Evolutionary conservation across 2,329 filamentous ascomycete genomes (phyloP).

Genomic region (Colletotrichum sidae): DNA sequence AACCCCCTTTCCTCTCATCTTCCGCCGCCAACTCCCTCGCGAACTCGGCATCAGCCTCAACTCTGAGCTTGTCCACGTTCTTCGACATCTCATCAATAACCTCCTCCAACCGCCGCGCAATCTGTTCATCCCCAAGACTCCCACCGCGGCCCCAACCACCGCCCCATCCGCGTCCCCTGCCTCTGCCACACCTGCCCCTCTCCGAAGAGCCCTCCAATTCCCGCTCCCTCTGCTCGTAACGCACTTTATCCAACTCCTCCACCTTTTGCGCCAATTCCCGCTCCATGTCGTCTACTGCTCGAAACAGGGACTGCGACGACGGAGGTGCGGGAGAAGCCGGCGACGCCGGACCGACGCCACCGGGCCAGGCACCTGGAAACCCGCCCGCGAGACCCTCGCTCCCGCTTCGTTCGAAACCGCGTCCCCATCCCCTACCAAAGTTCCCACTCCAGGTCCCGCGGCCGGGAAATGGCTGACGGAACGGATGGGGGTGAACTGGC

Average conservation of each 20-base stretch:
- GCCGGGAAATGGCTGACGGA: constrained; percentile 4
- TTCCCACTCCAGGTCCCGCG: constrained; percentile 12
- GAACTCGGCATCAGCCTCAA: constrained; percentile 61
- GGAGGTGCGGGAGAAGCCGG: constrained; percentile 7
- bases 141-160: background rate
- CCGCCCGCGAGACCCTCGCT: constrained; percentile 2
- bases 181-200: constrained; percentile 35
- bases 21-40: constrained; percentile 55
- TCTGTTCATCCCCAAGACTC: constrained; percentile 2
- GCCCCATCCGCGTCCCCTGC: constrained; percentile 2
- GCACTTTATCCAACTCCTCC: constrained; percentile 35
- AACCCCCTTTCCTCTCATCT: constrained; percentile 36
- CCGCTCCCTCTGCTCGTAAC: constrained; percentile 7
- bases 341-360: background rate
- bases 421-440: constrained; percentile 25
- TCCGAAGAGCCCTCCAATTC: constrained; percentile 23
- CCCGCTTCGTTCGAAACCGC: background rate
- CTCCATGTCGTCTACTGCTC: constrained; percentile 19
- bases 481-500: background rate
- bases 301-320: constrained; percentile 27
- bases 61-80: constrained; percentile 51
- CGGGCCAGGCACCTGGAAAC: constrained; percentile 21
- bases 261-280: constrained; percentile 19
- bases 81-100: constrained; percentile 53
- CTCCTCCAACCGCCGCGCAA: constrained; percentile 44